Base-by-base conservation (phyloP, 2,329 filamentous ascomycete species). In the Talaromyces amestolkiae region DNA sequence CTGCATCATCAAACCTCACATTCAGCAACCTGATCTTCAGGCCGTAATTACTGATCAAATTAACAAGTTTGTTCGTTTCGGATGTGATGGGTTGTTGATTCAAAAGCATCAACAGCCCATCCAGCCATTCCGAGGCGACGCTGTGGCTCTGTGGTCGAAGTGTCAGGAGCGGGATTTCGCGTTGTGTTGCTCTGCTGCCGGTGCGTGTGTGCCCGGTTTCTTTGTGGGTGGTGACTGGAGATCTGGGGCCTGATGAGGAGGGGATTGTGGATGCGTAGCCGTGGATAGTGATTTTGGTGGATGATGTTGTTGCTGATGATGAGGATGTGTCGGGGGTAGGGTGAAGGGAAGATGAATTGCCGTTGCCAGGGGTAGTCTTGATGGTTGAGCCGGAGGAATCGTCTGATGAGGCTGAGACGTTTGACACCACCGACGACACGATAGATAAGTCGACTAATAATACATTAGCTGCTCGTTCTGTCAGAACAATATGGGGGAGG, bases 1-100 rank as follows among this genome's bases (percentile, higher is more conserved):
- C 88, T 54, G 89, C 86, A 75, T 96, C 91, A 75, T 98, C 92
- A 79, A 93, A 91, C 64, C 92, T 84, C 49, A 99, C 91, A 77
- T 98, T 99, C 71, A 99, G 82, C 74, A 99, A 80, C 47, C 95
- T 84, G 68, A 99, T 96, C 82, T 96, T 96, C 68, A 98, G 81
- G 4, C 95, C 93, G 75, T 97, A 98, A 70, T 96, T 91, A 73
- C 89, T 88, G 66, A 98, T 91, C 72, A 97, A 81, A 64, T 89
- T 88, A 63, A 97, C 89, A 68, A 98, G 81, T 77, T 95, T 96
- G 75, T 90, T 94, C 41, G 95, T 98, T 79, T 98, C 94, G 2
- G 93, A 87, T n/a, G 95, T 99, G 75, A 99, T 97, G 22, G 95
- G 95, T 66, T 93, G 88, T 78, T 99, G 95, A 74, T 96, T 93